phyloP scores from a whole-genome alignment of 805 yeast species.

The Kuraishia hungarica region DNA sequence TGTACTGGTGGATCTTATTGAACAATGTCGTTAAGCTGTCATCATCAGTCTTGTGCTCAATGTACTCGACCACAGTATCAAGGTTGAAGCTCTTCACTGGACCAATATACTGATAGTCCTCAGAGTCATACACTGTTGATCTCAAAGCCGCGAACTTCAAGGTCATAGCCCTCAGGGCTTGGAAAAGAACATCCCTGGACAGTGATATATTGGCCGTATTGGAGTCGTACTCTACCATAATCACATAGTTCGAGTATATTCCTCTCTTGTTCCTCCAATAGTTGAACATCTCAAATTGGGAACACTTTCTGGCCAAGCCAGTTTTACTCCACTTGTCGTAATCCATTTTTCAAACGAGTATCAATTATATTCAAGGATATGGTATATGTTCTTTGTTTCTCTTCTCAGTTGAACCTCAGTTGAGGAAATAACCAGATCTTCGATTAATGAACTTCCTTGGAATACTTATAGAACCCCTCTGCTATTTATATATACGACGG shows the following conservation, averaged over 20 bases:
- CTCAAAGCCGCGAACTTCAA: background rate
- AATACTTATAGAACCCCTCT: too few relatives aligned
- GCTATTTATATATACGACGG: too few relatives aligned
- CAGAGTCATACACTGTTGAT: background rate
- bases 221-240: background rate
- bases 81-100: background rate
- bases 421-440: too few relatives aligned
- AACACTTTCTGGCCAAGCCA: background rate
- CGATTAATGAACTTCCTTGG: too few relatives aligned
- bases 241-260: background rate
- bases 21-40: background rate
- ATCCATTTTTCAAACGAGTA: background rate
- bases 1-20: background rate
- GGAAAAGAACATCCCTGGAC: background rate
- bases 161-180: background rate
- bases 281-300: background rate
- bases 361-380: background rate
- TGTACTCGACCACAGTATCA: background rate
- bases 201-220: background rate
- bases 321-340: background rate
- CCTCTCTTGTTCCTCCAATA: background rate
- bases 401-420: too few relatives aligned
- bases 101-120: background rate
- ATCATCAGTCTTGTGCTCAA: background rate
- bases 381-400: too few relatives aligned